Percentiles rank a stretch among this genome's conserved stretches.
Conservation (phyloP, 257 asterid species). For the Gentiana macrophylla region DNA sequence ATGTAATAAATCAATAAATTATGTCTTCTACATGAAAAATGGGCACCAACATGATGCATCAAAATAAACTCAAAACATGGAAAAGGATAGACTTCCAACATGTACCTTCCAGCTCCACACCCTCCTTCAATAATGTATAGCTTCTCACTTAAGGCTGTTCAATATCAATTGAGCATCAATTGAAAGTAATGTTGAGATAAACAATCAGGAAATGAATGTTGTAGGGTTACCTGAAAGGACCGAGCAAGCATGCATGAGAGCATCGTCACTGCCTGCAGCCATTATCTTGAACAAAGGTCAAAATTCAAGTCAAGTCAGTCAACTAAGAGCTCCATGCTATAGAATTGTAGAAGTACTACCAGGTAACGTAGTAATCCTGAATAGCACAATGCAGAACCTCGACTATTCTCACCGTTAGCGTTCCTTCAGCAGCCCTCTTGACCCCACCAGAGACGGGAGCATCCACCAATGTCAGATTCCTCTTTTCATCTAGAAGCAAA, state of each 20-base stretch:
- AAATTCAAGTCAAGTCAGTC: conserved; percentile 12
- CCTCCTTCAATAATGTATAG: conserved; percentile 89
- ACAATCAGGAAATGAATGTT: background rate
- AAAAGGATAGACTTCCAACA: conserved; percentile 7
- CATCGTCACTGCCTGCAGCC: conserved; percentile 93
- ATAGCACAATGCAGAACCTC: conserved; percentile 7
- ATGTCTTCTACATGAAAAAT: background rate
- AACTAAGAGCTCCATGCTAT: too few relatives aligned
- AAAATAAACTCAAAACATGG: conserved; percentile 2
- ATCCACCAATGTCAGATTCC: conserved; percentile 78
- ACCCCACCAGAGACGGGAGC: conserved; percentile 99
- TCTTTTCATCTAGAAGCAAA: conserved; percentile 46
- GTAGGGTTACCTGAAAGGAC: conserved; percentile 67
- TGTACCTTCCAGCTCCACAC: conserved; percentile 95
- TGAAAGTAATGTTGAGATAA: background rate
- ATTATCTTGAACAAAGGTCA: conserved; percentile 52
- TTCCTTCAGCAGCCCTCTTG: conserved; percentile 79
- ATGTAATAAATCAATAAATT: background rate
- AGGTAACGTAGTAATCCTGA: background rate
- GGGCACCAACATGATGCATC: conserved; percentile 2
- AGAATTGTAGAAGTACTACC: too few relatives aligned
- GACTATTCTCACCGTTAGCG: conserved; percentile 67
- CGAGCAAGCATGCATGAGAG: conserved; percentile 76
- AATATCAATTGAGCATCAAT: conserved; percentile 12
- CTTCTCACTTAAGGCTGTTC: conserved; percentile 86